Base-by-base conservation (phyloP, 495 filamentous ascomycete species). In the Aspergillus bertholletiae region DNA sequence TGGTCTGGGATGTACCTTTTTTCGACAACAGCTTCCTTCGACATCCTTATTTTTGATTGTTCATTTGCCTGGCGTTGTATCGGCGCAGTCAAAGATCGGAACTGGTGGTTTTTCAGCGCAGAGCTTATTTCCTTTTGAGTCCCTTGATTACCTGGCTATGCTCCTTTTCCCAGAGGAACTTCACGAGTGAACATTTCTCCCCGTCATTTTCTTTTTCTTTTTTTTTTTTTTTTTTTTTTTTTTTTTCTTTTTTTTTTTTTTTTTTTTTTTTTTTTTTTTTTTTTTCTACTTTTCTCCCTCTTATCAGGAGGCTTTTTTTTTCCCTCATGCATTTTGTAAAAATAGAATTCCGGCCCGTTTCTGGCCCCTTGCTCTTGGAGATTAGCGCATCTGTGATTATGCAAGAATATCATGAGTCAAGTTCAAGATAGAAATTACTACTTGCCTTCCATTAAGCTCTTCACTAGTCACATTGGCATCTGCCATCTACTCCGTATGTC, bases 351-450 rank as follows among this genome's bases (percentile, higher is more conserved):
- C 56, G 58, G 49, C 50, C 66, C 58, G 58, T 47, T 51, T 60
- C 60, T 43, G 41, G 59, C 60, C 64, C 57, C 60, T 69, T 64
- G 57, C 52, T 66, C 59, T 65, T 69, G 68, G 68, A 64, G 67
- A 73, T 74, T 74, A 72, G 70, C 72, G 69, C 61, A 57, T 64
- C 54, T 69, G 65, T 68, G 60, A 64, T 70, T 67, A 69, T 67
- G 64, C 50, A 64, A 69, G 61, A 73, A 73, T 73, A 73, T 71
- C 61, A 74, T 65, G 67, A 72, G 61, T 70, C 57, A 58, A 59
- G 59, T 60, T 62, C 56, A 53, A 59, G 49, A 57, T 46, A 24
- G 30, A 54, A 23, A 24, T 41, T 20, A 17, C 27, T 51, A 49
- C 46, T n/a, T n/a, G n/a, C n/a, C n/a, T n/a, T n/a, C n/a, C n/a